A percentile compares a stretch with the other conserved stretches of the same genome.
Evolutionary conservation across 768 basidiomycete species (phyloP).

Genomic region (Hygrocybe coccinea): DNA sequence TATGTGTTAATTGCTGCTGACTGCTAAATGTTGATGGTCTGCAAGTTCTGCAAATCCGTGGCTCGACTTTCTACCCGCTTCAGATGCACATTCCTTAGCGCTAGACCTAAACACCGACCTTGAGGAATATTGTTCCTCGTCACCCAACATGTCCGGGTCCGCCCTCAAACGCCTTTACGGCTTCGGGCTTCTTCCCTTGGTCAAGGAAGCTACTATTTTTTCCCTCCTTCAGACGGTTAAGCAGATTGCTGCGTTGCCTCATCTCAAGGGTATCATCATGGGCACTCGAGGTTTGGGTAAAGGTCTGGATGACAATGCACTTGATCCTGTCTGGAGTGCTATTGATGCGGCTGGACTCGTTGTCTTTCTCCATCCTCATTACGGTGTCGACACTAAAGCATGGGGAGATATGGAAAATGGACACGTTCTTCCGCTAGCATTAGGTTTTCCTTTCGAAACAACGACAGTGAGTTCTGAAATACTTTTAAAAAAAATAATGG

Average conservation of each 20-base stretch:
- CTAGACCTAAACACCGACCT: slow-evolving; percentile 71
- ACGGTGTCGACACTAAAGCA: slow-evolving; percentile 66
- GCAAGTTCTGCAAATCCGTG: slow-evolving; percentile 82
- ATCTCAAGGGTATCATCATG: slow-evolving; percentile 74
- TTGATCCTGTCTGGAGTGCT: slow-evolving; percentile 81
- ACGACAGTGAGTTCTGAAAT: slow-evolving; percentile 54
- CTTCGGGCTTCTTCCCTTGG: slow-evolving; percentile 80
- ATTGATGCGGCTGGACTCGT: slow-evolving; percentile 65
- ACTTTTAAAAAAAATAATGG: slow-evolving; percentile 8
- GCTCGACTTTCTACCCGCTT: slow-evolving; percentile 78
- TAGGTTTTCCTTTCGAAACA: slow-evolving; percentile 90
- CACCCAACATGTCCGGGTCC: slow-evolving; percentile 40
- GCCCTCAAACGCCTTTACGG: slow-evolving; percentile 68
- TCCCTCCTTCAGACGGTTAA: slow-evolving; percentile 60
- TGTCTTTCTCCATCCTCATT: slow-evolving; percentile 83
- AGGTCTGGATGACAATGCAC: slow-evolving; percentile 72
- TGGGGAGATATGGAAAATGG: slow-evolving; percentile 80
- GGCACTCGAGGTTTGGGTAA: slow-evolving; percentile 74
- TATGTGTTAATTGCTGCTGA: no score
- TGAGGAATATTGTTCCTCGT: slow-evolving; percentile 71
- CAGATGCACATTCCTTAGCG: slow-evolving; percentile 63
- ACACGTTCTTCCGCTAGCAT: slow-evolving; percentile 79
- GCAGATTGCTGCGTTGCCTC: slow-evolving; percentile 59
- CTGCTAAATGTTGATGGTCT: no score
- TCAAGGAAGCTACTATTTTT: slow-evolving; percentile 52